Evolutionary conservation across 2,329 filamentous ascomycete genomes (phyloP).

Genomic region (Aspergillus awamori): DNA sequence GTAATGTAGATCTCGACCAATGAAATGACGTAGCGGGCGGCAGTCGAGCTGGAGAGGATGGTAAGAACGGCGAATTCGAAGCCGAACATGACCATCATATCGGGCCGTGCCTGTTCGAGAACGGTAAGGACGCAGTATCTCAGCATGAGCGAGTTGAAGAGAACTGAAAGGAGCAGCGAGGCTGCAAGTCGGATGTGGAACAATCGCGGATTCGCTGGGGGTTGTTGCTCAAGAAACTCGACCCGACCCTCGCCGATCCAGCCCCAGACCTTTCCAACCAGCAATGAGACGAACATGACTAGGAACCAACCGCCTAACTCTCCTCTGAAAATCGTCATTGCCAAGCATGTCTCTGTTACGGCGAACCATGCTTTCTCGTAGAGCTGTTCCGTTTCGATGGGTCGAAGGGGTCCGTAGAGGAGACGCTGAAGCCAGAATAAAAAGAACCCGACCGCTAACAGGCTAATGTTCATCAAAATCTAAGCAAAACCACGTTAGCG

Average conservation of each 20-base stretch:
- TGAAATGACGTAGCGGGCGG: constrained; percentile 75
- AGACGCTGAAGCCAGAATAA: constrained; percentile 87
- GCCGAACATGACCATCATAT: constrained; percentile 99
- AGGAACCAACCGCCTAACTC: constrained; percentile 94
- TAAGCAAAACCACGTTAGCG: constrained; percentile 38
- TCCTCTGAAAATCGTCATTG: constrained; percentile 97
- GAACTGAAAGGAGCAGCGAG: constrained; percentile 75
- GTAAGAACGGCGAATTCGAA: constrained; percentile 93
- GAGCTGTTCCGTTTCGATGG: constrained; percentile 93
- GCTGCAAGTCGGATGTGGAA: constrained; percentile 83
- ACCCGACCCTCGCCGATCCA: constrained; percentile 97
- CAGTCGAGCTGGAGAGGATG: constrained; percentile 78
- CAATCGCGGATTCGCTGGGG: constrained; percentile 80
- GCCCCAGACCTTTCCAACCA: constrained; percentile 96
- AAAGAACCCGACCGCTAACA: constrained; percentile 77
- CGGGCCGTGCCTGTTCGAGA: constrained; percentile 82
- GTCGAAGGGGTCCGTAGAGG: constrained; percentile 85
- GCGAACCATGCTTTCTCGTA: constrained; percentile 99
- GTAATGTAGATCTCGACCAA: constrained; percentile 76
- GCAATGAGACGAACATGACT: constrained; percentile 90
- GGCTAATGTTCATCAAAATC: constrained; percentile 88
- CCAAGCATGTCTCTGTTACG: constrained; percentile 92
- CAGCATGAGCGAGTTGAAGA: constrained; percentile 80
- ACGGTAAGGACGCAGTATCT: constrained; percentile 80
- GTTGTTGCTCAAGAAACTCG: constrained; percentile 92